Conservation (phyloP, 2,329 filamentous ascomycete genomes). For the Didymella pinodella region DNA sequence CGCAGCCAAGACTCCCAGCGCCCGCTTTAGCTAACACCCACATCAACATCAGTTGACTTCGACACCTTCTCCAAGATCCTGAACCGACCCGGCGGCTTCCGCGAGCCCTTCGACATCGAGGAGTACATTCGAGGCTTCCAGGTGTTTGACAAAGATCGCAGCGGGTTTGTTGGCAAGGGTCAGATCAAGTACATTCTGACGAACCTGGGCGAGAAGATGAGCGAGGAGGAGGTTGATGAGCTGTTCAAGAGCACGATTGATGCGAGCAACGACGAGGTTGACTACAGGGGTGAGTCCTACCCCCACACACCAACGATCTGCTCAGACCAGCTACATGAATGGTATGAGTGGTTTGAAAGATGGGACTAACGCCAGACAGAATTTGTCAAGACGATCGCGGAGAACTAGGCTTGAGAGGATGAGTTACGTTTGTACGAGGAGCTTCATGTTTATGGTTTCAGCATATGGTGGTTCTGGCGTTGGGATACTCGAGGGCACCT, state of each 20-base stretch:
- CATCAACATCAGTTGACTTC: constrained; percentile 78
- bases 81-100: constrained; percentile 97
- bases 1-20: background rate
- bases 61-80: constrained; percentile 96
- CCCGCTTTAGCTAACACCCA: constrained; percentile 9
- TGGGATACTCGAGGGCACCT: constrained; percentile 27
- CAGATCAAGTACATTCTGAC: constrained; percentile 98
- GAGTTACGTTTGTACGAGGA: constrained; percentile 21
- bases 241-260: constrained; percentile 93
- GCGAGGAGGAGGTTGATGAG: constrained; percentile 98
- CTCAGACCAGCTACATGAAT: too few species aligned
- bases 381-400: constrained; percentile 51
- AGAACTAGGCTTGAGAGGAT: constrained; percentile 40
- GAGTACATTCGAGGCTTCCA: constrained; percentile 99
- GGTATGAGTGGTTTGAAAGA: background rate
- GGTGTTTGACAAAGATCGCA: constrained; percentile 99
- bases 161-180: constrained; percentile 95
- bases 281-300: constrained; percentile 80
- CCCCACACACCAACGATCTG: too few species aligned
- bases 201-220: constrained; percentile 99
- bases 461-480: constrained; percentile 45
- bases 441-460: constrained; percentile 33
- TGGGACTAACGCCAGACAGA: constrained; percentile 36
- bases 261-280: constrained; percentile 93
- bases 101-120: constrained; percentile 95